Evolutionary conservation across 352 stramenopile genomes (phyloP).

Genomic region (Pythium phragmitis): DNA sequence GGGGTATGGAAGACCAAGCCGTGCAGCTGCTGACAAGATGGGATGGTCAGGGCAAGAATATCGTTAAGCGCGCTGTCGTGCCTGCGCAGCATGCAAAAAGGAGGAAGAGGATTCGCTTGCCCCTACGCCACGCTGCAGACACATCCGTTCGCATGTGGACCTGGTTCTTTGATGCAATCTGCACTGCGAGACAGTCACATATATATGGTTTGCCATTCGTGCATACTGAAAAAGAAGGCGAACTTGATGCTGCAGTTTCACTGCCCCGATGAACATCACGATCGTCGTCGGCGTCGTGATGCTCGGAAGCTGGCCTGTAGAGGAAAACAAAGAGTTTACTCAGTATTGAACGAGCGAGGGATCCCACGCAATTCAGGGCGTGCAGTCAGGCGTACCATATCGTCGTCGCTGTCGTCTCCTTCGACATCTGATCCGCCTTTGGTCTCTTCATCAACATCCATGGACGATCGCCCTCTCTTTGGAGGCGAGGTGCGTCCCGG

Average conservation of each 20-base stretch:
- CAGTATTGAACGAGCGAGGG: background rate
- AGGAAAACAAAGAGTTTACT: background rate
- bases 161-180: too few relatives aligned
- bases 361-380: background rate
- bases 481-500: background rate
- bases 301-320: constrained; percentile 24
- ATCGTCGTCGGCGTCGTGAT: constrained; percentile 18
- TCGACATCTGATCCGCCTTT: constrained; percentile 11
- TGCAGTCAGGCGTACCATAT: constrained; percentile 21
- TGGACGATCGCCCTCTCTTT: constrained; percentile 11
- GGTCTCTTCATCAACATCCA: constrained; percentile 10
- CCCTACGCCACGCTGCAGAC: too few relatives aligned
- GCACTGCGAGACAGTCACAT: background rate
- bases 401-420: constrained; percentile 15
- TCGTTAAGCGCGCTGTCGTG: too few relatives aligned
- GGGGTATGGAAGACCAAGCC: too few relatives aligned
- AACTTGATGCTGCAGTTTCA: background rate
- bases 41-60: too few relatives aligned
- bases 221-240: background rate
- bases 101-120: too few relatives aligned
- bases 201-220: constrained; percentile 1
- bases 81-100: too few relatives aligned
- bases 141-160: too few relatives aligned
- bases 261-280: constrained; percentile 5
- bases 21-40: too few relatives aligned